Evolutionary conservation across 768 basidiomycete genomes (phyloP), one percentile per base, ranked within the genome.

Genomic region (Cystobasidium onofrii): DNA sequence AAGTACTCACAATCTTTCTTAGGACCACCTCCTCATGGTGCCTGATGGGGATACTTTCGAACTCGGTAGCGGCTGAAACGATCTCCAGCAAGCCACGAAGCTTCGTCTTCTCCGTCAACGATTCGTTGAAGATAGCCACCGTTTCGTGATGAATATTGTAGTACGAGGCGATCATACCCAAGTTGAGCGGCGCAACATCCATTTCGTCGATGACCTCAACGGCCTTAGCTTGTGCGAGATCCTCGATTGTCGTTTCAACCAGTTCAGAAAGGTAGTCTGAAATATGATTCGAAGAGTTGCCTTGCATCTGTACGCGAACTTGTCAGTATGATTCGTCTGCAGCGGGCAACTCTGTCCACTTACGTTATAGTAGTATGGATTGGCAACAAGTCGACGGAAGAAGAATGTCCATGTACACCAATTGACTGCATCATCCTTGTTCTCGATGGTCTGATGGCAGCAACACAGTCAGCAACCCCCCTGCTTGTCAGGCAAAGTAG

Each of bases 121-220:
- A 99, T 61, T 93, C 84, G 9, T 90, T 92, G 83, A 96, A 97
- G 54, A 96, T 94, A 83, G 98, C 96, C 64, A 98, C 91, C 6
- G 69, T 71, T 52, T 71, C 69, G 93, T 97, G 73, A 95, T 90
- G 81, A 96, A 92, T 89, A 79, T 92, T 91, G 81, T 92, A 95
- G 83, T 92, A 93, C 0, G 94, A 92, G 0, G 94, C 96, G 78
- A 99, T 98, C 93, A 97, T 96, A 73, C 96, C 96, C 43, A 98
- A 84, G 82, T 98, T 99, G 78, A 97, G 87, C 0, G 93, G 88
- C 23, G 81, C 76, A 1, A 81, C 80, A 71, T 80, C 79, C 79
- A 80, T 78, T 74, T 79, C 78, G 75, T 81, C 81, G 72, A 83
- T 92, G 57, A 99, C 90, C 10, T 89, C 80, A 77, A 98, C 97